Conservation (phyloP, 2,329 filamentous ascomycete species). For the Helotiales sp. region DNA sequence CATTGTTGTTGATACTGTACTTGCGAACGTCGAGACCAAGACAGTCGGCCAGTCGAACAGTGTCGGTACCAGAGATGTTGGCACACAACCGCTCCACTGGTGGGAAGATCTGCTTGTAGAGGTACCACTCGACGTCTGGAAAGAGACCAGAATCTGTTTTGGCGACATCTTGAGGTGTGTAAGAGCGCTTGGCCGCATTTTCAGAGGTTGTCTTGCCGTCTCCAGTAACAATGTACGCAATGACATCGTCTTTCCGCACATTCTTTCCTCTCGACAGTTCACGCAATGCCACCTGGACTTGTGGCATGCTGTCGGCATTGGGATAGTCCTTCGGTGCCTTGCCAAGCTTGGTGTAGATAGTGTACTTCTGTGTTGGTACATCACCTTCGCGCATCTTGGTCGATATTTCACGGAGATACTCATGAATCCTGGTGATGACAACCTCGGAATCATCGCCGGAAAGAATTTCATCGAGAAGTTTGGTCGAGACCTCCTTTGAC, state of each 20-base stretch:
- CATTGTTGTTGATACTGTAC: constrained; percentile 73
- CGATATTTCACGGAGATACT: constrained; percentile 85
- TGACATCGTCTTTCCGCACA: constrained; percentile 92
- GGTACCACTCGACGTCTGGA: constrained; percentile 96
- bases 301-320: constrained; percentile 93
- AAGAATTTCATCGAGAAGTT: constrained; percentile 90
- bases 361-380: constrained; percentile 85
- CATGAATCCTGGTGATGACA: constrained; percentile 88
- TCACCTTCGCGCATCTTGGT: constrained; percentile 82
- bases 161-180: constrained; percentile 81
- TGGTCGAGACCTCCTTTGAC: constrained; percentile 91
- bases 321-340: constrained; percentile 94
- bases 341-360: constrained; percentile 96
- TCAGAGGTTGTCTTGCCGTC: constrained; percentile 67
- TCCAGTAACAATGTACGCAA: constrained; percentile 91
- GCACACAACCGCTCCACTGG: constrained; percentile 97
- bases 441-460: constrained; percentile 91
- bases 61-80: constrained; percentile 91
- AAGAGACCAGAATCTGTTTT: constrained; percentile 76
- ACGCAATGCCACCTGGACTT: constrained; percentile 91
- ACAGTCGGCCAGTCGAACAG: constrained; percentile 87
- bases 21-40: constrained; percentile 89
- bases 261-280: constrained; percentile 86
- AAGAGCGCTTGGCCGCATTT: constrained; percentile 84
- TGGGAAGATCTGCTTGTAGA: constrained; percentile 97